Base-by-base conservation (phyloP, 2,329 filamentous ascomycete genomes). In the Calonectria naviculata region DNA sequence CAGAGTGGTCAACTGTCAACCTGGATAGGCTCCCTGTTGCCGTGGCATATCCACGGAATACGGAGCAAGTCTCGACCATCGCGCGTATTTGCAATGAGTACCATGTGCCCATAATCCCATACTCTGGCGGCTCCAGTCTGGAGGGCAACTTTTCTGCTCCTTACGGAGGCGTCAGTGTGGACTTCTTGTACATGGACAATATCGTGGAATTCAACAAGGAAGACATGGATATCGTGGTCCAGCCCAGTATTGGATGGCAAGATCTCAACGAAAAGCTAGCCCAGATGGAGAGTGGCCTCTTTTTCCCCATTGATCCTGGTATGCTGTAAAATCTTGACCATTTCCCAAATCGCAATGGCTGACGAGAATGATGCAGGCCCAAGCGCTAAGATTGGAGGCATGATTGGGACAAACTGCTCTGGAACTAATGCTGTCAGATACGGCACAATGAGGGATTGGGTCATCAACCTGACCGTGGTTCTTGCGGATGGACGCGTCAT, bases 191-290 rank as follows among this genome's bases (percentile, higher is more conserved):
- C 78, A 98, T 98, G 95, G 93, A 97, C 81, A 87, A 92, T 78
- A 93, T 98, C 29, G 76, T 98, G 34, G 87, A 92, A 65, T 87
- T 98, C 68, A 93, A 97, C 81, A 92, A 93, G 75, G 93, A 94
- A 5, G 95, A 98, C 81, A 95, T 98, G 93, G 95, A 98, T 77
- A 88, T 98, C 61, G 94, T 97, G 5, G 95, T 98, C 4, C 95
- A 98, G 81, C 95, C 95, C 4, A 94, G 93, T 8, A 92, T 98
- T 12, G 93, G 93, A n/a, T 98, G 95, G 95, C 95, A 97, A 89
- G 91, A 93, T 64, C 85, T 98, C 69, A 98, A 98, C 78, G 91
- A 93, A 74, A 84, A 90, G 76, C 81, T 92, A 54, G 87, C 91
- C 60, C 91, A 93, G 78, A 90, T 93, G 82, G 87, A 90, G 44